Conservation (phyloP, 441 rosid species). For the Aquilaria agallochum region DNA sequence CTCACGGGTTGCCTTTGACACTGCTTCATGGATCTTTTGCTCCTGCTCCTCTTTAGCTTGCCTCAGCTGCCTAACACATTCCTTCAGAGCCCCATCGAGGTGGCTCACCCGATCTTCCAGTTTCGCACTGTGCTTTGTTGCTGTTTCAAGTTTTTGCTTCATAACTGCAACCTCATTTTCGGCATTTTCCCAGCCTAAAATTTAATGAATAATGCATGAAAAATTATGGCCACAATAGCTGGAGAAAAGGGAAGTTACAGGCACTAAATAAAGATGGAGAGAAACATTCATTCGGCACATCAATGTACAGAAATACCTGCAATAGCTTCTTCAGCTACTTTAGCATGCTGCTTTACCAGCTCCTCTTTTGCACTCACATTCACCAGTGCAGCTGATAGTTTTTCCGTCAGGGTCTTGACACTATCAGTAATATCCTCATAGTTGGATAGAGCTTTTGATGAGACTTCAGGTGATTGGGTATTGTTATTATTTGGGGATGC, state of each 20-base stretch:
- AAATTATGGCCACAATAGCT: not conserved
- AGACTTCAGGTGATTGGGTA: slow-evolving; percentile 49
- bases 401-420: slow-evolving; percentile 52
- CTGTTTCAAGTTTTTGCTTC: slow-evolving; percentile 71
- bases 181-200: slow-evolving; percentile 92
- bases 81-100: slow-evolving; percentile 91
- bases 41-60: slow-evolving; percentile 83
- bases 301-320: slow-evolving; percentile 48
- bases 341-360: slow-evolving; percentile 84
- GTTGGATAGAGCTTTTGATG: slow-evolving; percentile 30
- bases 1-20: slow-evolving; percentile 41
- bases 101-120: slow-evolving; percentile 74
- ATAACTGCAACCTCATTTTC: slow-evolving; percentile 65
- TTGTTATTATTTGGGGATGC: slow-evolving; percentile 35
- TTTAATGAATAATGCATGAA: slow-evolving; percentile 7
- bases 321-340: slow-evolving; percentile 98
- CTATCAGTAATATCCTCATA: slow-evolving; percentile 37
- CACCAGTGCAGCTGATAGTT: slow-evolving; percentile 81
- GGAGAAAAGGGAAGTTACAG: not conserved
- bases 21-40: slow-evolving; percentile 49
- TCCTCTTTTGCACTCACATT: slow-evolving; percentile 89
- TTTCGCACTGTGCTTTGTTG: slow-evolving; percentile 34
- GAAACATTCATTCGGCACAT: not conserved
- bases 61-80: slow-evolving; percentile 89
- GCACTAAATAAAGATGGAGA: not conserved